These are phyloP conservation scores for Diaporthe sp. DNA, from an alignment of 2,329 filamentous ascomycete species.

Conservation along the genomic window DNA sequence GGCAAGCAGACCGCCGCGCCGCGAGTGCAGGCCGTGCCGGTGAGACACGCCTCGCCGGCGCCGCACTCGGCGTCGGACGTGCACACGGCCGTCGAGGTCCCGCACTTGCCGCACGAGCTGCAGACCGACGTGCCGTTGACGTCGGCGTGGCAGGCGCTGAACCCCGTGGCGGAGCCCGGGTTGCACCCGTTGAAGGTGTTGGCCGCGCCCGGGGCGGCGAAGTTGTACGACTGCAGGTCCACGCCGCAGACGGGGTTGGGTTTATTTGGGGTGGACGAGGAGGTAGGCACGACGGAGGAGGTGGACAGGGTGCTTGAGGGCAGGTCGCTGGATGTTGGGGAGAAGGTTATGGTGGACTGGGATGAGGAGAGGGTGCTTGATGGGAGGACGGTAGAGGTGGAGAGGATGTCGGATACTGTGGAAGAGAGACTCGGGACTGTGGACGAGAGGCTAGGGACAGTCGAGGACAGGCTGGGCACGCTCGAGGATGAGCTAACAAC, in stretches of 20 bases:
- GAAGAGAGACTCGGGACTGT: neutral
- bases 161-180: neutral
- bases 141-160: constrained; percentile 31
- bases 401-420: neutral
- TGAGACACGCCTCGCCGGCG: constrained; percentile 19
- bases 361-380: neutral
- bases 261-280: neutral
- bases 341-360: neutral
- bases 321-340: neutral
- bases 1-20: constrained; percentile 20
- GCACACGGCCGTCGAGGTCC: constrained; percentile 23
- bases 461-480: neutral
- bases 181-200: constrained; percentile 37
- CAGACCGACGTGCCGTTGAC: constrained; percentile 18
- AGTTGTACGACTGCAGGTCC: constrained; percentile 20
- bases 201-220: neutral
- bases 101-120: constrained; percentile 34
- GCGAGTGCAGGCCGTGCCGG: neutral
- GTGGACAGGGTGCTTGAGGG: neutral
- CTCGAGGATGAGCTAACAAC: neutral
- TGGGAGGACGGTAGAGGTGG: neutral
- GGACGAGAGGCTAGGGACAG: neutral
- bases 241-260: constrained; percentile 20
- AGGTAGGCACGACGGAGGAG: neutral
- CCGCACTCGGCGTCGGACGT: constrained; percentile 27